These are phyloP conservation scores for Chrysochromulina tobinii DNA, from an alignment of 78 protist genomes.

Conservation along the genomic window DNA sequence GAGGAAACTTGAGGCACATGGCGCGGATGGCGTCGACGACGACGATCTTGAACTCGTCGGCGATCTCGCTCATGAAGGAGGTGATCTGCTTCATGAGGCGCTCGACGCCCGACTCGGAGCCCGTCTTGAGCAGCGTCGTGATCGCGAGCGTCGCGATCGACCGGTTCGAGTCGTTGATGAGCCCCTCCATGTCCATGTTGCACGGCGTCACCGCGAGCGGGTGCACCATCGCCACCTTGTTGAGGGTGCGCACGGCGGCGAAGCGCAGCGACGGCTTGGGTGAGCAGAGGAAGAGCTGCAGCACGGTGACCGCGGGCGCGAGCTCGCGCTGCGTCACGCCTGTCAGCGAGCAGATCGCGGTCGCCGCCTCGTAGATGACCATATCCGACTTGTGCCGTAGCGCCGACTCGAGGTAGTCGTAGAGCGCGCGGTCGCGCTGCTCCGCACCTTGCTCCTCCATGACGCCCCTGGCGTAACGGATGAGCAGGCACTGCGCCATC, in stretches of 20 bases:
- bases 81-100: slow-evolving; percentile 94
- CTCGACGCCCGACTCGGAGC: slow-evolving; percentile 88
- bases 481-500: slow-evolving; percentile 83
- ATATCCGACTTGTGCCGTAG: slow-evolving; percentile 87
- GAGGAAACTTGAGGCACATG: slow-evolving; percentile 83
- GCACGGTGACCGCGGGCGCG: slow-evolving; percentile 50
- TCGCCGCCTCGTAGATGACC: slow-evolving; percentile 97
- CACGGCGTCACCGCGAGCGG: slow-evolving; percentile 82
- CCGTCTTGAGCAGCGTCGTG: slow-evolving; percentile 93
- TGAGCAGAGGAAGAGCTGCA: slow-evolving; percentile 90
- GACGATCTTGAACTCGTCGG: slow-evolving; percentile 92
- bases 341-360: slow-evolving; percentile 86
- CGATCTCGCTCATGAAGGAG: slow-evolving; percentile 85
- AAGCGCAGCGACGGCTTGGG: slow-evolving; percentile 84
- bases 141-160: slow-evolving; percentile 96
- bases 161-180: slow-evolving; percentile 91
- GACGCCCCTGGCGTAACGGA: slow-evolving; percentile 59
- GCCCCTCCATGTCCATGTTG: slow-evolving; percentile 91
- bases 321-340: slow-evolving; percentile 75
- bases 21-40: slow-evolving; percentile 90
- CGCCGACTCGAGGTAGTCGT: slow-evolving; percentile 75
- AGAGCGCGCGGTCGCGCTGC: neutral
- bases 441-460: slow-evolving; percentile 4
- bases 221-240: slow-evolving; percentile 66
- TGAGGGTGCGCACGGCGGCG: slow-evolving; percentile 94